phyloP scores from a whole-genome alignment of 129 eudicot genomes.

The Centella asiatica region DNA sequence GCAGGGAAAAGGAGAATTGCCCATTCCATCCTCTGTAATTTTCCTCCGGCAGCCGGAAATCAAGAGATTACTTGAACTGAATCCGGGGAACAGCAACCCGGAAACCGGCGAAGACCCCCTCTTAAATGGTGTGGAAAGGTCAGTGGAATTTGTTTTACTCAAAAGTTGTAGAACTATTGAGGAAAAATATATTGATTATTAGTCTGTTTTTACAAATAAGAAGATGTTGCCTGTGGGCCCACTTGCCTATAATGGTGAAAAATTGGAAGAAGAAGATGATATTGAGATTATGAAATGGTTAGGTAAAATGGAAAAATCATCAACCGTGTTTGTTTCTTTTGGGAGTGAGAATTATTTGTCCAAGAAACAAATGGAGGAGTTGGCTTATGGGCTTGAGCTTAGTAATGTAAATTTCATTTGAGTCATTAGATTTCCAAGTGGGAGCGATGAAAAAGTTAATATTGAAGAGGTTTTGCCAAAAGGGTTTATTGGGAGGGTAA shows the following conservation, averaged over 20 bases:
- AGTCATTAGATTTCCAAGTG: conserved; percentile 19
- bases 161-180: conserved; percentile 21
- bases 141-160: conserved; percentile 12
- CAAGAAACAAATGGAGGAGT: conserved; percentile 16
- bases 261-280: neutral
- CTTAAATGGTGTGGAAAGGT: conserved; percentile 2
- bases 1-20: neutral
- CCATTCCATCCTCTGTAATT: conserved; percentile 13
- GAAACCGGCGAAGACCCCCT: neutral
- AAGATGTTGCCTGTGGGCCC: conserved; percentile 27
- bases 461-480: conserved; percentile 17
- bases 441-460: neutral
- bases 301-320: neutral
- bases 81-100: neutral
- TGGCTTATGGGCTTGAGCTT: conserved; percentile 21
- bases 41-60: conserved; percentile 6
- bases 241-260: neutral
- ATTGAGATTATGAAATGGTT: conserved; percentile 16
- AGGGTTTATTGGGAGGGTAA: conserved; percentile 15
- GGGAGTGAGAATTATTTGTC: conserved; percentile 31
- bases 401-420: conserved; percentile 24
- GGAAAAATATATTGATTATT: conserved; percentile 19
- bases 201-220: neutral
- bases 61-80: neutral
- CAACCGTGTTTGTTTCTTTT: conserved; percentile 21